phyloP scores from a whole-genome alignment of 768 basidiomycete species.

The Inosperma sp. region DNA sequence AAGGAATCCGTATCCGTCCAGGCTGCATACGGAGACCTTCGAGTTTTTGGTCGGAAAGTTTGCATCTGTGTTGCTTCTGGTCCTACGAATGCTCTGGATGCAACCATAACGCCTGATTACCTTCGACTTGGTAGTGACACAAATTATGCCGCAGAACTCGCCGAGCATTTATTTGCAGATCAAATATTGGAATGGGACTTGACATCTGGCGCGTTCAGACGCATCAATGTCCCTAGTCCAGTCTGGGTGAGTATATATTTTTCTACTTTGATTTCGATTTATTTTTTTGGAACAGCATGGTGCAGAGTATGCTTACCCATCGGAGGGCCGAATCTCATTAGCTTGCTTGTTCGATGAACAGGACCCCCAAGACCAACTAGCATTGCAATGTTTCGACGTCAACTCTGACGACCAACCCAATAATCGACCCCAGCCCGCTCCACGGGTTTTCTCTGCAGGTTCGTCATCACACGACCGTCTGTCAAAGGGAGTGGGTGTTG shows the following conservation, averaged over 20 bases:
- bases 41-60: constrained; percentile 9
- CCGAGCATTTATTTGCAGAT: constrained; percentile 13
- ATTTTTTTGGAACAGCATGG: no score
- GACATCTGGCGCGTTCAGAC: constrained; percentile 11
- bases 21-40: constrained; percentile 16
- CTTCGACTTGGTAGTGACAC: no score
- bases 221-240: constrained; percentile 10
- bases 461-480: constrained; percentile 9
- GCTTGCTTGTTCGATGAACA: constrained; percentile 13
- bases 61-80: constrained; percentile 11
- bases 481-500: constrained; percentile 11
- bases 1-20: no score
- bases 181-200: constrained; percentile 16
- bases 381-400: constrained; percentile 9
- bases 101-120: constrained; percentile 5
- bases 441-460: constrained; percentile 13
- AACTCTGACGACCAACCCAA: constrained; percentile 6
- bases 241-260: constrained; percentile 7
- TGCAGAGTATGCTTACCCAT: no score
- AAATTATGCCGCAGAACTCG: no score
- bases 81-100: constrained; percentile 10
- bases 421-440: no score
- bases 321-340: constrained; percentile 9
- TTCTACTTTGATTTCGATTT: not conserved
- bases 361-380: constrained; percentile 9